These are phyloP conservation scores for Salvia sclarea DNA, from an alignment of 305 asterid genomes.

Conservation along the genomic window DNA sequence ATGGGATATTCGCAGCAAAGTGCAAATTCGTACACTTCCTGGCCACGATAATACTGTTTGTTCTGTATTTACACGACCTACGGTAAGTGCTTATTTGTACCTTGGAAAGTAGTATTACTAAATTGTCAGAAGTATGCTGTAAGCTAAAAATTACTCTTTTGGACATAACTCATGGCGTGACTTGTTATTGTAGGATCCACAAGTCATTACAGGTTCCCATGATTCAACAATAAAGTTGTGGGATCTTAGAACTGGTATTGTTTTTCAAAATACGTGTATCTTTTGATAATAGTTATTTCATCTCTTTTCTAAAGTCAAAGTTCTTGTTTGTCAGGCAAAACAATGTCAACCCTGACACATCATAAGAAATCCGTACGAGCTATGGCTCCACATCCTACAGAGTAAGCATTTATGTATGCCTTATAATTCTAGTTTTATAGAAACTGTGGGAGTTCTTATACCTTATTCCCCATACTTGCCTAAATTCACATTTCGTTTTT, in stretches of 20 bases:
- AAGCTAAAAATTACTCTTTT: constrained; percentile 8
- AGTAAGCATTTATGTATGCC: constrained; percentile 46
- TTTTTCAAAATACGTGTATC: constrained; percentile 5
- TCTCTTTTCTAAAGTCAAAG: constrained; percentile 29
- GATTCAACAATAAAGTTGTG: constrained; percentile 94
- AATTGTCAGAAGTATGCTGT: constrained; percentile 21
- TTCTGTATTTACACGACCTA: constrained; percentile 90
- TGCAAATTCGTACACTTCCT: constrained; percentile 83
- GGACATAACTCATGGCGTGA: constrained; percentile 28
- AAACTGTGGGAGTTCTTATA: constrained; percentile 1
- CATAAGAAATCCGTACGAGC: constrained; percentile 99
- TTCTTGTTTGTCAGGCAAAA: constrained; percentile 61
- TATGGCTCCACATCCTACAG: constrained; percentile 85
- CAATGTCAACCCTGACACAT: constrained; percentile 92
- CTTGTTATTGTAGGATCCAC: constrained; percentile 80
- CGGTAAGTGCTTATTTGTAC: constrained; percentile 48
- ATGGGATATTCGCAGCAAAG: constrained; percentile 97
- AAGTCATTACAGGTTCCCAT: constrained; percentile 96
- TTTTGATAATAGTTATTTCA: not conserved
- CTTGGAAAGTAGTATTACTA: not conserved
- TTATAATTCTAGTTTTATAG: constrained; percentile 7
- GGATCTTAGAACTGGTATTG: constrained; percentile 93
- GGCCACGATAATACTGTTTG: constrained; percentile 99
- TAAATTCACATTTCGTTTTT: constrained; percentile 30
- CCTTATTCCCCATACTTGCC: constrained; percentile 6